phyloP scores from a whole-genome alignment of 371 early-diverging fungal genomes.

The Mortierella sp. region DNA sequence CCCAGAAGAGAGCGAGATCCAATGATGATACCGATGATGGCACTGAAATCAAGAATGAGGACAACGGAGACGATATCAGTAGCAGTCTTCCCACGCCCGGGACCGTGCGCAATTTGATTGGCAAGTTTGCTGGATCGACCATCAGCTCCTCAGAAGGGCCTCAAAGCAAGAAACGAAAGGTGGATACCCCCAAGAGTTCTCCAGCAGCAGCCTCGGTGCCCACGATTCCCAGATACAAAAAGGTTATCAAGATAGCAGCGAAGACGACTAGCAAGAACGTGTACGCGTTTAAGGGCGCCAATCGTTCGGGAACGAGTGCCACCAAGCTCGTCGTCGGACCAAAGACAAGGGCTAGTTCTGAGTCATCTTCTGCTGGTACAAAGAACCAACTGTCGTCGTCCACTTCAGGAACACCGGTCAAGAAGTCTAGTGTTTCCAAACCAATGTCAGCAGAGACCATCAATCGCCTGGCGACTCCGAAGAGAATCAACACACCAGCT shows the following conservation, averaged over 20 bases:
- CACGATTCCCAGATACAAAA: conserved; percentile 22
- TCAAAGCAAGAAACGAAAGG: conserved; percentile 21
- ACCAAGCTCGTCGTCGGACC: neutral
- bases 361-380: conserved; percentile 1
- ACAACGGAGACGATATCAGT: neutral
- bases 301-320: neutral
- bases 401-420: conserved; percentile 22
- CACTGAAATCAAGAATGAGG: conserved; percentile 12
- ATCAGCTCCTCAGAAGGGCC: conserved; percentile 27
- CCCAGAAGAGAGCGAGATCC: conserved; percentile 20
- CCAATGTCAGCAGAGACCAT: conserved; percentile 39
- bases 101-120: conserved; percentile 40
- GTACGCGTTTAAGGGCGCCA: conserved; percentile 9
- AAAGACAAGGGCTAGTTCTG: conserved; percentile 8
- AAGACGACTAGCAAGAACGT: conserved; percentile 5
- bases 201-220: conserved; percentile 7
- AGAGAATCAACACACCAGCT: conserved; percentile 36
- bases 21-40: conserved; percentile 9
- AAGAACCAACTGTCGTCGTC: conserved; percentile 23
- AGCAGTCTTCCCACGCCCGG: conserved; percentile 29
- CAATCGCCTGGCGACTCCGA: conserved; percentile 51
- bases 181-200: conserved; percentile 20
- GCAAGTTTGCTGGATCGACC: conserved; percentile 43
- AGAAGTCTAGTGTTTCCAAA: neutral
- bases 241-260: conserved; percentile 34